Evolutionary conservation across 2,329 filamentous ascomycete species (phyloP).

Genomic region (Sphaerostilbella broomeana): DNA sequence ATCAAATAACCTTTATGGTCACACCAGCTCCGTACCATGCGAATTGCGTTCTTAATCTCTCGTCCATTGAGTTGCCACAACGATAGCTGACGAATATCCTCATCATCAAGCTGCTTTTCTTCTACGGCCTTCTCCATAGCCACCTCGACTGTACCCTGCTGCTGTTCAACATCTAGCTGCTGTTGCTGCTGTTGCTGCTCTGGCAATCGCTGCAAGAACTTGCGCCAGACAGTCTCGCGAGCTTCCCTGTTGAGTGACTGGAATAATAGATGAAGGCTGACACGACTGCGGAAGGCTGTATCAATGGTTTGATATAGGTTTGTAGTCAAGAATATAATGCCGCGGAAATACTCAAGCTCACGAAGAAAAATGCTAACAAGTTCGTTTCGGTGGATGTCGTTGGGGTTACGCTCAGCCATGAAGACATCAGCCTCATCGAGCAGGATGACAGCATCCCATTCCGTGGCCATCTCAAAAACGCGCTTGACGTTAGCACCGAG

Average conservation of each 20-base stretch:
- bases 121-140: slow-evolving; percentile 1
- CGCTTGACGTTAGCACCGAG: slow-evolving; percentile 42
- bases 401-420: slow-evolving; percentile 39
- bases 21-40: slow-evolving; percentile 41
- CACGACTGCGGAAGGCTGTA: slow-evolving; percentile 38
- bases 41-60: slow-evolving; percentile 42
- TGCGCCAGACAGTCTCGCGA: slow-evolving; percentile 37
- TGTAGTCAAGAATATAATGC: slow-evolving; percentile 40
- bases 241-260: slow-evolving; percentile 31
- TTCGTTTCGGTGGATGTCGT: slow-evolving; percentile 42
- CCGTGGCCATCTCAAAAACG: slow-evolving; percentile 41
- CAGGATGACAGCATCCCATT: slow-evolving; percentile 45
- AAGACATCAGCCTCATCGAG: slow-evolving; percentile 50
- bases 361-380: slow-evolving; percentile 42
- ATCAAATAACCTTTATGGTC: slow-evolving; percentile 37
- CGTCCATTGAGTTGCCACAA: slow-evolving; percentile 38
- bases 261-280: slow-evolving; percentile 43
- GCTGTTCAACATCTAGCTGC: not conserved
- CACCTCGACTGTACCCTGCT: slow-evolving; percentile 6
- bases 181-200: not conserved
- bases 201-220: slow-evolving; percentile 36
- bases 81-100: slow-evolving; percentile 33
- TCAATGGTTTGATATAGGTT: slow-evolving; percentile 38
- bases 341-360: slow-evolving; percentile 39
- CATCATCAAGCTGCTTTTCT: slow-evolving; percentile 23